Conservation (phyloP, 495 filamentous ascomycete genomes). For the Durotheca rogersii region DNA sequence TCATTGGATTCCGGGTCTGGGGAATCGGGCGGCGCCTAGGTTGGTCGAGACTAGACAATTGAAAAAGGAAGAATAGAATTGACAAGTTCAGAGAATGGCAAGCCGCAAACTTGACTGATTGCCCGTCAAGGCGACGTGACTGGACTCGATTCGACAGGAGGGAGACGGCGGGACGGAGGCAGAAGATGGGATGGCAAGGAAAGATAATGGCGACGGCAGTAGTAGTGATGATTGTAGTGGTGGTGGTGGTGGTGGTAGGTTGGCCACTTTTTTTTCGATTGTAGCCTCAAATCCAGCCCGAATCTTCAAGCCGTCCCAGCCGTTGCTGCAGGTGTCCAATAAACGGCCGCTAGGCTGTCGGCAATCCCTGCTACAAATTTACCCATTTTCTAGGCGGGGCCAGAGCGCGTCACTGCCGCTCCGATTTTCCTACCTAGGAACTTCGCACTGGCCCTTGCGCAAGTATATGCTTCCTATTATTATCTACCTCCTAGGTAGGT, state of each 20-base stretch:
- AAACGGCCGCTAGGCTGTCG: slow-evolving; percentile 15
- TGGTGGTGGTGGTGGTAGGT: not conserved
- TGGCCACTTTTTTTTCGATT: slow-evolving; percentile 27
- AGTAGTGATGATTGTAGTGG: too few relatives aligned
- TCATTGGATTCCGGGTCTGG: slow-evolving; percentile 25
- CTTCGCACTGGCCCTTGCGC: too few relatives aligned
- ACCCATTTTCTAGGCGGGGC: slow-evolving; percentile 26
- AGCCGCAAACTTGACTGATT: too few relatives aligned
- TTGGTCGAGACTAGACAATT: slow-evolving; percentile 1
- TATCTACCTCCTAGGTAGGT: not conserved
- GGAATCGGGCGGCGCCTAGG: not conserved
- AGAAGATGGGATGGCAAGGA: too few relatives aligned
- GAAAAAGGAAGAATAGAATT: slow-evolving; percentile 3
- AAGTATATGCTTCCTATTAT: too few relatives aligned
- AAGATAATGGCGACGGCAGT: too few relatives aligned
- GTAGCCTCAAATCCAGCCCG: slow-evolving; percentile 33
- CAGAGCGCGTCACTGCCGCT: slow-evolving; percentile 30
- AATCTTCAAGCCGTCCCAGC: slow-evolving; percentile 8
- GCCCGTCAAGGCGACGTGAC: too few relatives aligned
- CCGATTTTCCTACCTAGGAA: slow-evolving; percentile 18
- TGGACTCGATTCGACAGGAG: too few relatives aligned
- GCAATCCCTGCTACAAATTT: slow-evolving; percentile 8
- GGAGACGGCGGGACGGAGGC: too few relatives aligned
- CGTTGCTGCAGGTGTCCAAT: not conserved
- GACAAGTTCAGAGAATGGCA: too few relatives aligned